Evolutionary conservation across 2,329 filamentous ascomycete species (phyloP), one percentile per base, ranked within the genome.

Genomic region (Camptophora hylomeconis): DNA sequence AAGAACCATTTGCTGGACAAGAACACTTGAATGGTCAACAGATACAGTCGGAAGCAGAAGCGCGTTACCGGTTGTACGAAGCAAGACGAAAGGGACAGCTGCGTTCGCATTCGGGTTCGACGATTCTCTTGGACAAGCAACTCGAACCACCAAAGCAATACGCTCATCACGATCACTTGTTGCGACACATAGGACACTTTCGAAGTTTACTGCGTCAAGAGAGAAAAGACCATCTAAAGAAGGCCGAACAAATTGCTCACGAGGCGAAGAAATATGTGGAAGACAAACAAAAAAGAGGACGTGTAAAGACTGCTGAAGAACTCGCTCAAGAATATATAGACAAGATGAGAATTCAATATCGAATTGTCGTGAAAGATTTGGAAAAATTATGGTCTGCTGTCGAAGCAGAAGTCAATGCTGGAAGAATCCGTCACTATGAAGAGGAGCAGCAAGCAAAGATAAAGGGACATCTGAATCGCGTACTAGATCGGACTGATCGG

Each of bases 161-260:
- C 63, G 75, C 79, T n/a, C 84, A 92, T 42, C 69, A 73, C 47
- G 86, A 95, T 47, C 81, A 95, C 49, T 65, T 95, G 30, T 64
- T 80, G 24, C 75, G 76, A 25, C 86, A 92, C 37, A 76, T 80
- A 34, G 49, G 77, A 8, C 78, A 86, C 43, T 87, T 95, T 44
- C 74, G 81, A 26, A 80, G 75, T 45, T 63, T 95, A 19, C 71
- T 95, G 58, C 56, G 76, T 3, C 70, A 73, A 33, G 89, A 98
- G 51, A 81, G 45, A 77, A 80, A 24, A 82, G 80, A 44, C 64
- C 76, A 45, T 22, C 33, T 17, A 24, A 32, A 28, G 18, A 36
- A 37, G 27, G 42, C 42, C 3, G 35, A 44, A 28, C 25, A 33
- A 9, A 16, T 45, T 3, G 42, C 42, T 7, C 18, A 45, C 18